Evolutionary conservation across 2,329 filamentous ascomycete genomes (phyloP).

Genomic region (Helotiales sp.): DNA sequence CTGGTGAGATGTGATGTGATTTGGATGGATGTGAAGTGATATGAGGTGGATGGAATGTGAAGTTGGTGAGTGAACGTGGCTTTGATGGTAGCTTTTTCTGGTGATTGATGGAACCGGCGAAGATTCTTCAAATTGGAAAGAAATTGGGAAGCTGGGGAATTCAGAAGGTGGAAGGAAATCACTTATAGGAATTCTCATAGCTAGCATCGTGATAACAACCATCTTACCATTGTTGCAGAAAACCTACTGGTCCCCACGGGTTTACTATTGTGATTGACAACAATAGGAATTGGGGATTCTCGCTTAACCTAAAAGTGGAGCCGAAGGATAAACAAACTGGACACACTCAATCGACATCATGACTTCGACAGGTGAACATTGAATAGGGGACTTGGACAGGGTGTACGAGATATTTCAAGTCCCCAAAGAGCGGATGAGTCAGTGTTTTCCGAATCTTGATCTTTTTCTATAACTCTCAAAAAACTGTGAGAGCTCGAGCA

Average conservation of each 20-base stretch:
- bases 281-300: conserved; percentile 4
- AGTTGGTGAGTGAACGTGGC: background rate
- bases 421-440: no score
- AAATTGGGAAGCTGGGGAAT: background rate
- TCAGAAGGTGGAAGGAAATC: background rate
- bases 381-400: no score
- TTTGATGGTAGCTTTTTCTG: background rate
- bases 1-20: background rate
- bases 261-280: background rate
- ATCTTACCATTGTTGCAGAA: background rate
- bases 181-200: background rate
- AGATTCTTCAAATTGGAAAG: background rate
- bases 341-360: no score
- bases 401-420: no score
- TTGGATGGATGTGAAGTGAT: background rate
- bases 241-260: no score
- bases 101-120: background rate
- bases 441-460: no score
- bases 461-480: no score
- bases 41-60: background rate
- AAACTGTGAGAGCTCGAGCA: no score
- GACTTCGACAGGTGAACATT: no score
- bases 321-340: background rate
- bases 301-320: background rate
- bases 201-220: background rate